Percentiles rank a stretch among this genome's conserved stretches.
phyloP scores from a whole-genome alignment of 2,329 filamentous ascomycete species.

The Pseudovirgaria hyperparasitica region DNA sequence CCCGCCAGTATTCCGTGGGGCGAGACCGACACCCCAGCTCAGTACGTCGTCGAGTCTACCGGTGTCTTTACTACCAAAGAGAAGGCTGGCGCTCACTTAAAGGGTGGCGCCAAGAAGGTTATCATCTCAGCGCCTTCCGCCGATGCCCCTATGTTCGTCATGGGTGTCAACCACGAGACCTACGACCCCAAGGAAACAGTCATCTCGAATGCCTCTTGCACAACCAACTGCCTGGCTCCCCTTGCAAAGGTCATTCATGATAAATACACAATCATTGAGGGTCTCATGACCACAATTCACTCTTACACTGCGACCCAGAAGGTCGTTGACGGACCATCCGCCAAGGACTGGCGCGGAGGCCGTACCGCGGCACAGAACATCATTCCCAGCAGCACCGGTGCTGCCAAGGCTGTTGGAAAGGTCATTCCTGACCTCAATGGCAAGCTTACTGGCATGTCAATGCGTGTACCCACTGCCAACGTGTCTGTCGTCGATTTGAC shows the following conservation, averaged over 20 bases:
- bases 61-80: constrained; percentile 99
- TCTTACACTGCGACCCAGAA: constrained; percentile 99
- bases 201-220: constrained; percentile 99
- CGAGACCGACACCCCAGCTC: constrained; percentile 70
- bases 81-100: constrained; percentile 88
- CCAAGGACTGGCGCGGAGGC: constrained; percentile 99
- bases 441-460: constrained; percentile 99
- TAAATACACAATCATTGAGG: constrained; percentile 95
- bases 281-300: constrained; percentile 99
- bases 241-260: constrained; percentile 99
- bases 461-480: constrained; percentile 98
- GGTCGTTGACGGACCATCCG: constrained; percentile 94
- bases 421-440: constrained; percentile 96
- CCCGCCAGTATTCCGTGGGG: constrained; percentile 82
- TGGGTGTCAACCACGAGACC: constrained; percentile 92
- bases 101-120: constrained; percentile 94
- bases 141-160: constrained; percentile 99
- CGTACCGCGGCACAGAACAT: constrained; percentile 99
- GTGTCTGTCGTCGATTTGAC: constrained; percentile 99
- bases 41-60: constrained; percentile 95
- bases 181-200: constrained; percentile 87
- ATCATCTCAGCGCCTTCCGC: constrained; percentile 75
- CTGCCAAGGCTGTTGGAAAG: constrained; percentile 99
- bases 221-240: constrained; percentile 99
- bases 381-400: constrained; percentile 97